Evolutionary conservation across 176 grass and related monocot species (phyloP), one percentile per base, ranked within the genome.

Genomic region (Juncus effusus): DNA sequence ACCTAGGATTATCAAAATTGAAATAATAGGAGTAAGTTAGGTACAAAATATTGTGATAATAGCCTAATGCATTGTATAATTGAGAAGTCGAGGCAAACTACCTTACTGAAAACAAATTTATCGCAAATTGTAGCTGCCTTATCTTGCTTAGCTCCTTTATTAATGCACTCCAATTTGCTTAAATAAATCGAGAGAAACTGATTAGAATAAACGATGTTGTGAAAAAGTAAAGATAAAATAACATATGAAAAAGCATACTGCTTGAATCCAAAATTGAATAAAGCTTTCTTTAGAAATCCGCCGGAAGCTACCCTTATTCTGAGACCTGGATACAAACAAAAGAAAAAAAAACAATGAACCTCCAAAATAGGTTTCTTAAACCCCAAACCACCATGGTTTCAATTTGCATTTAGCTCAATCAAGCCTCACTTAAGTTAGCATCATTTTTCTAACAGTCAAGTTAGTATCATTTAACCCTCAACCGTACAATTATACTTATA

Each of bases 91-190:
- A 35, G 13, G 6, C 51, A 60, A 19, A 49, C 54, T 67, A 97
- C 93, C 93, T 97, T 89, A 70, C 64, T 92, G 78, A 97, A 97
- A 61, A 97, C 82, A 74, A 97, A 64, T 82, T 86, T 97, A 58
- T 97, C 88, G 74, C 83, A 89, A 45, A 92, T 69, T 59, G 80
- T 82, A 77, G 93, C 78, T 13, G 93, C 88, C 68, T 84, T 86
- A 14, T 91, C 88, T 54, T 97, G 93, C 61, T 81, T 85, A 77
- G 71, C 65, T 64, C 93, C 93, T 74, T 73, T 86, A 41, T 12
- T 86, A 84, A 97, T 92, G 51, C 38, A 56, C 36, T 70, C 69
- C 40, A 92, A 78, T 82, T 97, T 97, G 74, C 88, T 92, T 79
- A 77, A 84, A 70, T 19, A 51, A 8, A 67, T 66, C 10, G 62